Evolutionary conservation across 805 yeast species (phyloP), one percentile per base, ranked within the genome.

Genomic region (Pichia eremophila): DNA sequence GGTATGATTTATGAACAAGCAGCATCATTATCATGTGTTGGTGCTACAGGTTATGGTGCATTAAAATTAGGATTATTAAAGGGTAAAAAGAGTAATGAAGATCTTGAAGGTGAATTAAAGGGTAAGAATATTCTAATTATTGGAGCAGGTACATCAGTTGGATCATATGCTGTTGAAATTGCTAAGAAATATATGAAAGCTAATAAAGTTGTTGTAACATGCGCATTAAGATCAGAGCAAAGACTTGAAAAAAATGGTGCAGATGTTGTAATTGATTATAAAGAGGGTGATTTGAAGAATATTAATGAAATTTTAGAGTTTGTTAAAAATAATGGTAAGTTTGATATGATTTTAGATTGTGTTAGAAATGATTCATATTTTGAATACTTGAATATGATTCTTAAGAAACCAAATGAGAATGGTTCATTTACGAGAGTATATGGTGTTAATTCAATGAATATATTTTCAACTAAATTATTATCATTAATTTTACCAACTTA

Each of bases 141-240:
- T 40, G 95, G 95, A 32, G 93, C 84, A 28, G 80, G 84, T 7
- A 79, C 93, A 2, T 66, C 81, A 14, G 88, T 83, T 12, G 88
- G 89, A 19, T 58, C 71, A 29, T 71, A 68, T 51, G 69, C 73
- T 3, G 66, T 78, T 31, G 85, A 80, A 59, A 60, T 83, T 36
- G 77, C 81, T 11, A 79, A 75, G 58, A 62, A 71, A 29, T 59
- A 63, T 41, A 67, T 68, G 49, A 62, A 70, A 2, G 76, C 77
- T 10, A 64, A 65, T 27, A 70, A 70, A 11, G 74, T 85, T 18
- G 80, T 77, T 57, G 78, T 83, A 2, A 61, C 72, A 0, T 58
- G 65, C 8, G 74, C 85, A 10, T 59, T 63, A 39, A 56, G 61
- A 11, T 54, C 62, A 8, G 55, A 71, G 14, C 49, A 46, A 12